Percentiles rank a stretch among this genome's conserved stretches.
phyloP scores from a whole-genome alignment of 495 filamentous ascomycete species.

The Neurospora sp. region DNA sequence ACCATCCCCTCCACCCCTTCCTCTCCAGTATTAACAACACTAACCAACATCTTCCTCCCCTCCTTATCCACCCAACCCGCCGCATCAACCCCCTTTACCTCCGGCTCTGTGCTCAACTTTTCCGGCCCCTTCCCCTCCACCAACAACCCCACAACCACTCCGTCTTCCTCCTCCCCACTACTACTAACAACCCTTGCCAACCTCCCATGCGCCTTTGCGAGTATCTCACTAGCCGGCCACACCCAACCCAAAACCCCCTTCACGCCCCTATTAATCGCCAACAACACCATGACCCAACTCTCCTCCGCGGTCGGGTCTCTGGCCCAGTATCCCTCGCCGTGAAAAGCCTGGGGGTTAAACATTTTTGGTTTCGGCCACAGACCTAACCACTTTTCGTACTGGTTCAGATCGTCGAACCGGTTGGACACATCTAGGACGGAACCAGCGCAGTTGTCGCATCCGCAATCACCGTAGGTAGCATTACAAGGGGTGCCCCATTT shows the following conservation, averaged over 20 bases:
- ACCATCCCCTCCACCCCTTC: constrained; percentile 14
- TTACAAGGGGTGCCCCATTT: constrained; percentile 51
- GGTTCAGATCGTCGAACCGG: constrained; percentile 40
- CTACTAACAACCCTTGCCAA: constrained; percentile 35
- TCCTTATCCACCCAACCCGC: constrained; percentile 27
- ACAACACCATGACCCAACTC: constrained; percentile 47
- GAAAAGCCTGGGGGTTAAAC: constrained; percentile 55
- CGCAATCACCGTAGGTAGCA: constrained; percentile 57
- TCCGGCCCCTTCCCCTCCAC: constrained; percentile 25
- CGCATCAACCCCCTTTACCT: constrained; percentile 25
- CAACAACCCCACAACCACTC: constrained; percentile 29
- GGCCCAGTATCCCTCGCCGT: constrained; percentile 50
- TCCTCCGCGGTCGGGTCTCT: constrained; percentile 46
- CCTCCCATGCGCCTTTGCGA: constrained; percentile 26
- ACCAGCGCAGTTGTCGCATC: constrained; percentile 54
- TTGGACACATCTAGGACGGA: constrained; percentile 47
- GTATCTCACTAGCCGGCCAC: constrained; percentile 33
- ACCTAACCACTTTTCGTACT: constrained; percentile 36
- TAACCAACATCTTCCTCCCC: constrained; percentile 29
- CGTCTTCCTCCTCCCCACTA: background rate
- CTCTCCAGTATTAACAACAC: constrained; percentile 34
- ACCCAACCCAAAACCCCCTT: constrained; percentile 45
- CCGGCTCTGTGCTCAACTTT: background rate
- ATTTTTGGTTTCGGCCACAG: constrained; percentile 45
- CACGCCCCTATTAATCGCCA: constrained; percentile 54